Evolutionary conservation across 1,284 basidiomycete species (phyloP), one percentile per base, ranked within the genome.

Genomic region (Kwoniella shivajii): DNA sequence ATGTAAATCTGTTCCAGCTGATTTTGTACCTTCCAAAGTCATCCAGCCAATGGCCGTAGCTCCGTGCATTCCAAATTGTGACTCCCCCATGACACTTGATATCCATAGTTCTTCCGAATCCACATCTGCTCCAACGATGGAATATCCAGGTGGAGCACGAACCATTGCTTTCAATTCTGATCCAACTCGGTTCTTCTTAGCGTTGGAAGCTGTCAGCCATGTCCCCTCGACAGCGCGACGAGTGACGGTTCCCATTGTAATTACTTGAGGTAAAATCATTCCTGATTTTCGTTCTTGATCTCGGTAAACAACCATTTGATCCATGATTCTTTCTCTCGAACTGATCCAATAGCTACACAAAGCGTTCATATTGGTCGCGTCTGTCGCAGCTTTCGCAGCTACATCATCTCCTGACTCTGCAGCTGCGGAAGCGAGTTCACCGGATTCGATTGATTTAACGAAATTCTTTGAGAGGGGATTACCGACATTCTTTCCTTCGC

Each of bases 21-120:
- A 84, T 78, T 99, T 99, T n/a, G 94, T 97, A 1, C 96, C 96
- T 77, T 99, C 96, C 26, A 99, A 84, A 11, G 95, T 99, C 95
- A 99, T 99, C 96, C 95, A 99, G 0, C 95, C 96, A 43, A 99
- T 88, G 0, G 95, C 93, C 0, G 94, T 97, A 3, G 93, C 92
- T 16, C 96, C 95, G 67, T 99, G 95, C 56, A 97, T 78, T 7
- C 95, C 96, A 73, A 99, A 97, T 78, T 99, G 95, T 0, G 94
- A 92, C 72, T 99, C 96, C 3, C 95, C 95, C 92, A 98, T 96
- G 59, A 93, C 92, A 69, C 91, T 94, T 44, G 94, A 96, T 66
- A 99, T 99, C 96, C 96, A 99, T 24, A 99, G 82, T 77, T 99
- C 96, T 78, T 99, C 94, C 30, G 92, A 96, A 76, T 99, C 95